A percentile compares a stretch with the other conserved stretches of the same genome.
Evolutionary conservation across 805 yeast species (phyloP).

Genomic region (Scheffersomyces stipitis): DNA sequence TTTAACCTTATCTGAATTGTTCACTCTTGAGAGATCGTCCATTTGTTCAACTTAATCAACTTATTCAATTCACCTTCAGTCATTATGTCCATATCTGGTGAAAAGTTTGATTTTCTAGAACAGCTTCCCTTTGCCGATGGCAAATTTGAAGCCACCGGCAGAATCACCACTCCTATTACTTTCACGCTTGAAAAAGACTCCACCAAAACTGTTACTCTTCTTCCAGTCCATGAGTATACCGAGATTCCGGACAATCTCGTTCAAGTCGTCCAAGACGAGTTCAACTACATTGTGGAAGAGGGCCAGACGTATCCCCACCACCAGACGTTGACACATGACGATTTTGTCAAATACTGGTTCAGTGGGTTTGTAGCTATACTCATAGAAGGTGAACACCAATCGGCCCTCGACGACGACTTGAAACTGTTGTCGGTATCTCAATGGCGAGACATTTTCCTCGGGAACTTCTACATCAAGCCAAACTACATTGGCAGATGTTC

Average conservation of each 20-base stretch:
- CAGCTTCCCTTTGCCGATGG: slow-evolving; percentile 37
- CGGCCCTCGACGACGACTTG: slow-evolving; percentile 10
- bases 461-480: slow-evolving; percentile 81
- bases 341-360: slow-evolving; percentile 67
- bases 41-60: no score
- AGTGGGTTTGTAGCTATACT: slow-evolving; percentile 64
- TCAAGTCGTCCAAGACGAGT: slow-evolving; percentile 45
- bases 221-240: slow-evolving; percentile 52
- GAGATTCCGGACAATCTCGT: slow-evolving; percentile 54
- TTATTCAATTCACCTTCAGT: no score
- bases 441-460: slow-evolving; percentile 56
- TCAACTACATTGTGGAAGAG: slow-evolving; percentile 64
- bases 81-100: no score
- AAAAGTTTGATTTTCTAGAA: no score
- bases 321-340: slow-evolving; percentile 40
- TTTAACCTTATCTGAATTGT: no score
- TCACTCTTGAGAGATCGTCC: no score
- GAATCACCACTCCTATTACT: slow-evolving; percentile 35
- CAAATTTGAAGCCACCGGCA: slow-evolving; percentile 18
- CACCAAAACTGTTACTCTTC: slow-evolving; percentile 50
- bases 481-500: slow-evolving; percentile 83
- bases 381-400: slow-evolving; percentile 37
- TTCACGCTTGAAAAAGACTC: slow-evolving; percentile 45
- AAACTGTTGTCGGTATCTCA: slow-evolving; percentile 38
- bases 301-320: slow-evolving; percentile 77